These are phyloP conservation scores for Penicillium sp. DNA, from an alignment of 2,329 filamentous ascomycete species.

Conservation along the genomic window DNA sequence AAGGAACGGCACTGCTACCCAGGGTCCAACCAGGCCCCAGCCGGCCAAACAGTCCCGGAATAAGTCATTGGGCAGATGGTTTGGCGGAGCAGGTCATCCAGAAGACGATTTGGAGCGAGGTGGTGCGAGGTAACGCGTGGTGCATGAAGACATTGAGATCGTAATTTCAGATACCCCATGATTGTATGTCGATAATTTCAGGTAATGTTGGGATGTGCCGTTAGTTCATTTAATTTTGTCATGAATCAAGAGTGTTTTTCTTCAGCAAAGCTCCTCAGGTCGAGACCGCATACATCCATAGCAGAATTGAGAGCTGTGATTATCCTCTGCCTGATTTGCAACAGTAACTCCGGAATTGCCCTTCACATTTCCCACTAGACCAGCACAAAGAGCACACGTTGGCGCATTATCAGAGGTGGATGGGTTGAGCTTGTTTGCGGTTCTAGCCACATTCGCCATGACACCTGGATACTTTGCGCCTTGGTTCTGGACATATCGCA, in stretches of 20 bases:
- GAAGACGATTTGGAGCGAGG: conserved; percentile 33
- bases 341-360: conserved; percentile 59
- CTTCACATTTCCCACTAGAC: conserved; percentile 63
- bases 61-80: conserved; percentile 30
- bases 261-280: conserved; percentile 26
- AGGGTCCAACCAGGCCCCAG: conserved; percentile 22
- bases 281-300: conserved; percentile 48
- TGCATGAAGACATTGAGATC: not conserved
- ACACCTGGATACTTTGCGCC: conserved; percentile 86
- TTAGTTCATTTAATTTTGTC: conserved; percentile 16
- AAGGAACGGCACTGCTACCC: conserved; percentile 7
- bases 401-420: conserved; percentile 34
- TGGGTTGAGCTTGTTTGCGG: conserved; percentile 73
- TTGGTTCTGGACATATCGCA: conserved; percentile 81
- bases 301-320: conserved; percentile 48
- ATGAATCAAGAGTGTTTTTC: not conserved
- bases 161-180: conserved; percentile 13
- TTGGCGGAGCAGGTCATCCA: conserved; percentile 28
- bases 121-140: conserved; percentile 15
- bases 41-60: conserved; percentile 26
- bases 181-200: conserved; percentile 6
- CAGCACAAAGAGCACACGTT: conserved; percentile 67
- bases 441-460: conserved; percentile 92
- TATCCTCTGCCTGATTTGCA: conserved; percentile 47
- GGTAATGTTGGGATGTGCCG: not conserved